Base-by-base conservation (phyloP, 2,329 filamentous ascomycete genomes). In the Fonsecaea multimorphosa region DNA sequence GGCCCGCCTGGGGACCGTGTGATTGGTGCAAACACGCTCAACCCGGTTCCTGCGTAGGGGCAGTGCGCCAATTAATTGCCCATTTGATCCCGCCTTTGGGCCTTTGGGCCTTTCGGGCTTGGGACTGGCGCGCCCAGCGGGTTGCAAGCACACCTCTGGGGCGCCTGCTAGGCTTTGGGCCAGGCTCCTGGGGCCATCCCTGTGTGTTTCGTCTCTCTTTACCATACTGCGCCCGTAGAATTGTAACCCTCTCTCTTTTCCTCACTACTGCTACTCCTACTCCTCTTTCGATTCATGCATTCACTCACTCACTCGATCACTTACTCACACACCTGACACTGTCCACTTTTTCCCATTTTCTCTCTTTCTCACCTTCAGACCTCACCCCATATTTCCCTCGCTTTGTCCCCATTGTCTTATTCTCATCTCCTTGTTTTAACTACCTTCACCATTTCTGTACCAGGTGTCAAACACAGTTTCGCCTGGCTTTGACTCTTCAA, bases 351-450 rank as follows among this genome's bases (percentile, higher is more conserved):
- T 58, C 27, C 24, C 40, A 58, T n/a, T 58, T 22, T 31, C 44
- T 51, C 57, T 52, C 59, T 63, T 56, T 46, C 55, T 63, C 49
- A 34, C 22, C 58, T 58, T 24, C 19, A 51, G 7, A 53, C 38
- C 31, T 29, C 59, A 40, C 32, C 58, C 59, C n/a, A 34, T 32
- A 57, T 63, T 40, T 57, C 59, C 51, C 53, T 61, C 58, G 58
- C 63, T 59, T 68, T 62, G 29, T 68, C 46, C 57, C 29, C 29
- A 31, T 60, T 58, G 34, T 64, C 40, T 63, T 60, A 44, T 57
- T 52, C 58, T 24, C 44, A 19, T 31, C 34, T 34, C 56, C 51
- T 57, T 38, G 55, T 61, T 61, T 31, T 32, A 44, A 16, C 34
- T 46, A 4, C 19, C 31, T 12, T 44, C 6, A 56, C 27, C 52